phyloP scores from a whole-genome alignment of 1,284 basidiomycete species.

The Malassezia brasiliensis region DNA sequence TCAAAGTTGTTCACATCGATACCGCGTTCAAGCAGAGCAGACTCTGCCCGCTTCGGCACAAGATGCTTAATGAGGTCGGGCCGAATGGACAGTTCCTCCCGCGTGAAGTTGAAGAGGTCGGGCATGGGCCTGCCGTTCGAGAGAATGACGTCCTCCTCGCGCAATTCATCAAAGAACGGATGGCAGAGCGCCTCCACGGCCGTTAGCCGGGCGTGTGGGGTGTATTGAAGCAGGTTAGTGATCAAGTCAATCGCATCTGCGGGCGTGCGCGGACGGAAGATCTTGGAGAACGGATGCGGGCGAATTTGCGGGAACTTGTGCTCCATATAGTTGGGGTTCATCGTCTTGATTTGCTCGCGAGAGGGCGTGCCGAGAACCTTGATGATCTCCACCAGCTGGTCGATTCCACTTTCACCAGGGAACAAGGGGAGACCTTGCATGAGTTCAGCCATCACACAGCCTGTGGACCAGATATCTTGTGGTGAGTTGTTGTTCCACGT shows the following conservation, averaged over 20 bases:
- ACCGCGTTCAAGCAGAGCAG: conserved; percentile 71
- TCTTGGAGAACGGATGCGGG: conserved; percentile 61
- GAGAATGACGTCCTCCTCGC: conserved; percentile 69
- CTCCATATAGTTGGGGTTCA: conserved; percentile 99
- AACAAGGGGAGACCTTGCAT: conserved; percentile 98
- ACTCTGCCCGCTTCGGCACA: conserved; percentile 79
- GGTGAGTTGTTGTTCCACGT: conserved; percentile 33
- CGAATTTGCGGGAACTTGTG: conserved; percentile 99
- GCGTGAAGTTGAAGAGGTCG: conserved; percentile 86
- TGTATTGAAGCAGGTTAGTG: conserved; percentile 89
- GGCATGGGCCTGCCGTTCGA: conserved; percentile 95
- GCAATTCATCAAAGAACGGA: conserved; percentile 94
- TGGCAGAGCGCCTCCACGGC: conserved; percentile 74
- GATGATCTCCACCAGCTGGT: conserved; percentile 99
- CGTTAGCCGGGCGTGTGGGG: conserved; percentile 78
- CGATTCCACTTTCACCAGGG: conserved; percentile 97
- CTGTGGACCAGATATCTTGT: conserved; percentile 92
- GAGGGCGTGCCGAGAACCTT: conserved; percentile 98
- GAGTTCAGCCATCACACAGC: conserved; percentile 98
- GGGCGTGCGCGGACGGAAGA: conserved; percentile 93
- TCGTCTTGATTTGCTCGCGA: conserved; percentile 99
- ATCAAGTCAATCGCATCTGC: conserved; percentile 94
- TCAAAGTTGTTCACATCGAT: conserved; percentile 79
- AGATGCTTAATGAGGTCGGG: conserved; percentile 85
- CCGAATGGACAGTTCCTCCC: conserved; percentile 89